These are phyloP conservation scores for Apiospora hydei DNA, from an alignment of 2,329 filamentous ascomycete genomes.

Conservation along the genomic window DNA sequence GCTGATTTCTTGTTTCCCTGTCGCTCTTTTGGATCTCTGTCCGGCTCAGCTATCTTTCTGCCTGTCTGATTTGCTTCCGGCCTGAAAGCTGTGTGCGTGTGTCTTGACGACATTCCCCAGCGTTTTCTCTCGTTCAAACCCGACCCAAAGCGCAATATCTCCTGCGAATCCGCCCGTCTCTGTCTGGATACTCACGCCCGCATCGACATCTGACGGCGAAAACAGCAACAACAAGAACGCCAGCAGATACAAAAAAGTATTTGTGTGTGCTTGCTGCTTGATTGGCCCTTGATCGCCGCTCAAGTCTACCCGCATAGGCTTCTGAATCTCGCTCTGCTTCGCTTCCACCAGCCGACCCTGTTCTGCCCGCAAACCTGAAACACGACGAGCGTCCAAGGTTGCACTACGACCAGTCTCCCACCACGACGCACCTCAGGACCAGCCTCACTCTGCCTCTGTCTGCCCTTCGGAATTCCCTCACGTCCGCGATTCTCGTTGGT, in stretches of 20 bases:
- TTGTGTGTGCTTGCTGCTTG: slow-evolving; percentile 37
- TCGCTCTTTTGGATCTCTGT: slow-evolving; percentile 8
- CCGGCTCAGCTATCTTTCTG: neutral
- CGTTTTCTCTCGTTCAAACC: slow-evolving; percentile 26
- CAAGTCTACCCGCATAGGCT: slow-evolving; percentile 11
- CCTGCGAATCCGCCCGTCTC: neutral
- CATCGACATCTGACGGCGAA: slow-evolving; percentile 23
- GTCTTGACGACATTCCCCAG: slow-evolving; percentile 19
- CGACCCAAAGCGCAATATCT: slow-evolving; percentile 24
- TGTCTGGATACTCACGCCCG: slow-evolving; percentile 15
- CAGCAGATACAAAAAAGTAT: slow-evolving; percentile 23
- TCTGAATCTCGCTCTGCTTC: slow-evolving; percentile 35
- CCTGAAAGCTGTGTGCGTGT: slow-evolving; percentile 22
- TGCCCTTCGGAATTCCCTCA: neutral
- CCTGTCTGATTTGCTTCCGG: slow-evolving; percentile 21
- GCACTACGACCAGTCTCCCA: slow-evolving; percentile 31
- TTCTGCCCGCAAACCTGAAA: slow-evolving; percentile 49
- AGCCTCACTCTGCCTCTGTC: slow-evolving; percentile 1
- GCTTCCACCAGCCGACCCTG: slow-evolving; percentile 33
- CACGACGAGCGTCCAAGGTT: slow-evolving; percentile 40
- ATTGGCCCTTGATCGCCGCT: slow-evolving; percentile 46
- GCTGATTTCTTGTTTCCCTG: slow-evolving; percentile 14
- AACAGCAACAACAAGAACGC: slow-evolving; percentile 24
- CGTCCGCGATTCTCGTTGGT: neutral
- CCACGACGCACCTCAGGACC: slow-evolving; percentile 28